Evolutionary conservation across 495 filamentous ascomycete species (phyloP), one percentile per base, ranked within the genome.

Genomic region (Penicillium taxi): DNA sequence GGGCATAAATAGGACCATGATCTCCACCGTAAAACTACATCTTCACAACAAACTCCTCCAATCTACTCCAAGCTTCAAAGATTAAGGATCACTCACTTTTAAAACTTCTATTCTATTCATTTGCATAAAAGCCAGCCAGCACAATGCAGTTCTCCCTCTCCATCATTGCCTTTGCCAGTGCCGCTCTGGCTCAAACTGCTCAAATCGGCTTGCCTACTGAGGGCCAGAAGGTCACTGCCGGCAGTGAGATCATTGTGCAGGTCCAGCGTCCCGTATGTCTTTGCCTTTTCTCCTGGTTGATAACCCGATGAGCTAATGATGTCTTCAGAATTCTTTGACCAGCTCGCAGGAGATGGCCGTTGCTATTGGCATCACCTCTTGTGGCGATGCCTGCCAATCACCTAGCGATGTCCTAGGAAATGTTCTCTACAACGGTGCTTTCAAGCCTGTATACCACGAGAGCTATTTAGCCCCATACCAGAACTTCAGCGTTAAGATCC

Each of bases 381-480:
- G 31, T 9, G 9, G 5, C 13, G 2, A 26, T n/a, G 9, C 4
- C 12, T 15, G 23, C 9, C 1, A 17, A 11, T 9, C 13, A 18
- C 20, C 33, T 15, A 26, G 13, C 15, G 14, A 17, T 8, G 13
- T 9, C 8, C 11, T 35, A 8, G 33, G 33, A 2, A 18, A 16
- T 6, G 21, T 35, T 15, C 6, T 35, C 12, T 35, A 35, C 33
- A 25, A 35, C 22, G 33, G 33, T 3, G 8, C 6, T 1, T 26
- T 25, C 9, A 15, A 35, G 12, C 33, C 33, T 7, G 33, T 35
- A 13, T 35, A 25, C 19, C 33, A 35, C n/a, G 33, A 35, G 33
- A 3, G n/a, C 21, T 25, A 15, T 14, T 1, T 25, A 13, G 16
- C 33, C 4, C 33, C 33, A 11, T 35, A 35, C 22, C 33, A 35